Evolutionary conservation across 2,329 filamentous ascomycete species (phyloP).

Genomic region (Venturiaceae sp.): DNA sequence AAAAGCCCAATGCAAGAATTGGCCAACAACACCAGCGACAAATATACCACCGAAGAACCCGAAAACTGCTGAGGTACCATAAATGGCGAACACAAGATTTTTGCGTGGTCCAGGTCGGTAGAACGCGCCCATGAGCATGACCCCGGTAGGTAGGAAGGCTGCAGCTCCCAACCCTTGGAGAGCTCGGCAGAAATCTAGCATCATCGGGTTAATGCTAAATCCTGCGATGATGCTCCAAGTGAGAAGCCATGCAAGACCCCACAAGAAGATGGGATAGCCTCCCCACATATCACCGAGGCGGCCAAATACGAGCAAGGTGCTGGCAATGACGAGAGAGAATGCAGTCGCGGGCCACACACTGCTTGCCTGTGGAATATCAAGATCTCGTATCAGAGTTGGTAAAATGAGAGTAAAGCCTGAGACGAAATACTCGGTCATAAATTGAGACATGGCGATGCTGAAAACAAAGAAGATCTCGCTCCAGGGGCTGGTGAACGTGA

Average conservation of each 20-base stretch:
- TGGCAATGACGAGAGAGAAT: conserved; percentile 25
- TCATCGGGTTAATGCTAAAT: conserved; percentile 56
- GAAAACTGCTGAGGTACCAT: conserved; percentile 42
- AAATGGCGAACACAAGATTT: conserved; percentile 54
- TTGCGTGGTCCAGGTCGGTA: conserved; percentile 61
- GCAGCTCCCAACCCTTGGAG: conserved; percentile 66
- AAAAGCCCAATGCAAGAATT: not conserved
- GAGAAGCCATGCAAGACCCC: conserved; percentile 53
- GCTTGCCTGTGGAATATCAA: conserved; percentile 58
- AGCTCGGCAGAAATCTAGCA: conserved; percentile 66
- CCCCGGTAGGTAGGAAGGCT: conserved; percentile 59
- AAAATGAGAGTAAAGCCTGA: conserved; percentile 64
- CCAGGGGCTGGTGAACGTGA: too few species aligned
- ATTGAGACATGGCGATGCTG: too few species aligned
- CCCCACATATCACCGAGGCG: conserved; percentile 52
- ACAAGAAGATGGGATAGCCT: conserved; percentile 52
- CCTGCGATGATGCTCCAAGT: conserved; percentile 61
- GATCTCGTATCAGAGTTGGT: conserved; percentile 50
- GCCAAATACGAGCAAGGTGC: conserved; percentile 39
- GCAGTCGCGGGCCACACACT: conserved; percentile 33
- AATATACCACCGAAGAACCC: conserved; percentile 28
- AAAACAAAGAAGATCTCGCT: too few species aligned
- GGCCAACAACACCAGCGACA: not conserved
- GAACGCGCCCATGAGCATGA: conserved; percentile 54
- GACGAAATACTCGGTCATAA: conserved; percentile 72